These are phyloP conservation scores for Nigrospora osmanthi DNA, from an alignment of 2,329 filamentous ascomycete species.

Conservation along the genomic window DNA sequence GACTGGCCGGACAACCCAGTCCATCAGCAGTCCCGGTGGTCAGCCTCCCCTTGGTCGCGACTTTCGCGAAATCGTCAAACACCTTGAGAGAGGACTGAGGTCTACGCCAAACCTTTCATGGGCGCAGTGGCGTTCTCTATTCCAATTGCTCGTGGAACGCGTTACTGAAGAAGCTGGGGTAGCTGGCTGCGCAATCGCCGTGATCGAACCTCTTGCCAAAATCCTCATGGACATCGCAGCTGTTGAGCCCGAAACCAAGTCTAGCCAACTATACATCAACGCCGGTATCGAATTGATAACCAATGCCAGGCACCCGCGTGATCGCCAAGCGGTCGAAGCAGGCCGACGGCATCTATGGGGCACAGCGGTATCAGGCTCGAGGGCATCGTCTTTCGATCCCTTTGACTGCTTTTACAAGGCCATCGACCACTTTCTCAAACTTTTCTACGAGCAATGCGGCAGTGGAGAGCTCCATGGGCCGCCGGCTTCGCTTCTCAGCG, in stretches of 20 bases:
- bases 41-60: slow-evolving; percentile 53
- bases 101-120: slow-evolving; percentile 39
- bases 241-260: slow-evolving; percentile 7
- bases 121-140: slow-evolving; percentile 44
- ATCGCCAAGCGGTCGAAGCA: slow-evolving; percentile 56
- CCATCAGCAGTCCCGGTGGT: slow-evolving; percentile 27
- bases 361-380: slow-evolving; percentile 30
- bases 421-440: slow-evolving; percentile 41
- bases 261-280: slow-evolving; percentile 20
- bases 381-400: slow-evolving; percentile 44
- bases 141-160: slow-evolving; percentile 46
- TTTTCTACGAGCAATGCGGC: slow-evolving; percentile 42
- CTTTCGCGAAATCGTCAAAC: slow-evolving; percentile 60
- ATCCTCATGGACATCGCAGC: slow-evolving; percentile 31
- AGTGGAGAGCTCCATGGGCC: slow-evolving; percentile 26
- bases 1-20: slow-evolving; percentile 25
- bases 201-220: slow-evolving; percentile 66
- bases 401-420: slow-evolving; percentile 61
- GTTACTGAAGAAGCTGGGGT: slow-evolving; percentile 59
- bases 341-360: slow-evolving; percentile 62
- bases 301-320: slow-evolving; percentile 46
- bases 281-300: slow-evolving; percentile 35
- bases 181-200: slow-evolving; percentile 54
- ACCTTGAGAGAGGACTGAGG: slow-evolving; percentile 56
- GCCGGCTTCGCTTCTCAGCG: slow-evolving; percentile 41